Base-by-base conservation (phyloP, 148 eudicot species). In the Heliosperma pusillum region DNA sequence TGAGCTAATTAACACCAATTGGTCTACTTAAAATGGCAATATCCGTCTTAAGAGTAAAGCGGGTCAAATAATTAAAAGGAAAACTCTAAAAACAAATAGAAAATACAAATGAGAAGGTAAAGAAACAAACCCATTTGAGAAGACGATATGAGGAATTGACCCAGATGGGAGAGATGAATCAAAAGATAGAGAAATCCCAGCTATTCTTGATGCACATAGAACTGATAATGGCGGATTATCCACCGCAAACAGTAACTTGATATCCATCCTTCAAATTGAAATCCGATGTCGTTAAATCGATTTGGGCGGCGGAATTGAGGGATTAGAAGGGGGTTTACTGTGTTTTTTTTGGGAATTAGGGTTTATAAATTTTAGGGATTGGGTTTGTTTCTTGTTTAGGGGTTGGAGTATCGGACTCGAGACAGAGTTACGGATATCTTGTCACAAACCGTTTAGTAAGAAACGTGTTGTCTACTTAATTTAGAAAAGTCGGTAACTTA, bases 151-250 rank as follows among this genome's bases (percentile, higher is more conserved):
- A 15, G 94, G 94, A 72, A 76, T 29, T 40, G 97, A 91, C 33
- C 86, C 89, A 30, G 92, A 53, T 15, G 87, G 71, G 13, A 88
- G 92, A 80, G 92, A 76, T 0, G 92, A 40, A 33, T 87, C 89
- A 7, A 24, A 42, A 6, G 84, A 57, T 2, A 88, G 60, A 60
- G 84, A 17, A 66, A 91, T 17, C 5, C 84, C 88, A 74, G 87
- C 86, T 21, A 91, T 57, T 63, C 85, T 83, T 1, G 91, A 86
- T 2, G 92, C 92, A 60, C 83, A 84, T 52, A 91, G 79, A 29
- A 84, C 87, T 15, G 93, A 71, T 62, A 93, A 73, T 12, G 97
- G 97, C 25, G 98, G 97, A 65, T 70, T 74, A 78, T 89, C 97
- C 45, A 85, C 81, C 10, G 97, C 57, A 72, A 84, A 88, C 5